phyloP scores from a whole-genome alignment of 225 moss, liverwort and hornwort genomes.

The Physcomitrium patens region DNA sequence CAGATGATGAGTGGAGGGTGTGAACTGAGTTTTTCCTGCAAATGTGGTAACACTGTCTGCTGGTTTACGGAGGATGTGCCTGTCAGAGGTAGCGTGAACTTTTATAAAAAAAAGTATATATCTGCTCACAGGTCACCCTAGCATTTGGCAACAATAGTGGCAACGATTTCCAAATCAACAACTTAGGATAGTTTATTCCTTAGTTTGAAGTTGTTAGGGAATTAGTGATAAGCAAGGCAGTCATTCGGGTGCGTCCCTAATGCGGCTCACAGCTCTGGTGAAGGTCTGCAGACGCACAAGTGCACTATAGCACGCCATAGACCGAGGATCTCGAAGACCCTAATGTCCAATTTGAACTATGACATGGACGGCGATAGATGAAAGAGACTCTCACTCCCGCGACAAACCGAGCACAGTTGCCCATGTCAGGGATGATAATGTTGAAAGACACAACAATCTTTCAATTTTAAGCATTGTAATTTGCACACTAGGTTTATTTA shows the following conservation, averaged over 20 bases:
- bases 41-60: background rate
- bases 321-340: conserved; percentile 6
- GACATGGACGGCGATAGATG: background rate
- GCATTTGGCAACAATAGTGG: conserved; percentile 19
- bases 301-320: background rate
- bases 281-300: background rate
- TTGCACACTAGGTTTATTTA: conserved; percentile 16
- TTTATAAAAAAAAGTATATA: background rate
- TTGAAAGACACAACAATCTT: background rate
- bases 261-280: conserved; percentile 17
- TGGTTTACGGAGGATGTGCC: conserved; percentile 14
- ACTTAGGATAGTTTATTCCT: background rate
- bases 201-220: conserved; percentile 14
- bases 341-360: conserved; percentile 17
- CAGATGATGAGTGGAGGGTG: conserved; percentile 10
- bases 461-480: conserved; percentile 11
- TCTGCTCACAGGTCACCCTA: conserved; percentile 5
- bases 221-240: conserved; percentile 19
- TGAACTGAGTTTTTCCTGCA: conserved; percentile 11
- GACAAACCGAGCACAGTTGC: background rate
- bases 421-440: conserved; percentile 14
- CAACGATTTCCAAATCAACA: conserved; percentile 2
- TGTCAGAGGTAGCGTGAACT: conserved; percentile 9
- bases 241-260: background rate
- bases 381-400: background rate